Evolutionary conservation across 768 basidiomycete species (phyloP).

Genomic region (Termitomyces sp.): DNA sequence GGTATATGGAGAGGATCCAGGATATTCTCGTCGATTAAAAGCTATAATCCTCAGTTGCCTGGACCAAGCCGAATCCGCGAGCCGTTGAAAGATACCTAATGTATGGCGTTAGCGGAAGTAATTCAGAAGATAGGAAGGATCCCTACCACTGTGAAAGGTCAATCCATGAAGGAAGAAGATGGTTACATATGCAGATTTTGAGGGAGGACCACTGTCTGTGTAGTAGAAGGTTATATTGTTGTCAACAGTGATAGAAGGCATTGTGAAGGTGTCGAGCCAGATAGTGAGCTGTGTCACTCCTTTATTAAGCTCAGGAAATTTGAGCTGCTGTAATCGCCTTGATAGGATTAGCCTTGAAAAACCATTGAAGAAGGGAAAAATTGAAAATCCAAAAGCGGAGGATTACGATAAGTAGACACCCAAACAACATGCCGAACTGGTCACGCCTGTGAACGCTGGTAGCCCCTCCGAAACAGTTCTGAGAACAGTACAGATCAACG

Average conservation of each 20-base stretch:
- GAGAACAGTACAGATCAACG: no score
- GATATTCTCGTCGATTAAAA: constrained; percentile 19
- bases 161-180: constrained; percentile 24
- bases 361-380: no score
- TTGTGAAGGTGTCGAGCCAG: neutral
- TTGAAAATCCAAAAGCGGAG: no score
- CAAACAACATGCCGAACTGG: no score
- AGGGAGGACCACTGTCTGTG: neutral
- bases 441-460: no score
- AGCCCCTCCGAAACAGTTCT: no score
- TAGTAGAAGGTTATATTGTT: neutral
- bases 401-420: no score
- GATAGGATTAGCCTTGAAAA: no score
- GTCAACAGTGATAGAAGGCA: neutral
- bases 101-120: neutral
- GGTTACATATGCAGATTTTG: neutral
- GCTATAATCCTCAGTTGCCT: constrained; percentile 23
- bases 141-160: constrained; percentile 19
- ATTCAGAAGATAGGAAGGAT: neutral
- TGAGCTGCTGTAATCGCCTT: no score
- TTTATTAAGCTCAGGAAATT: no score
- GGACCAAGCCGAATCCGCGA: constrained; percentile 15
- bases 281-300: no score
- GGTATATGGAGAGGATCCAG: constrained; percentile 25
- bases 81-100: constrained; percentile 22